Conservation (phyloP, 768 basidiomycete genomes). For the Serendipita sp. region DNA sequence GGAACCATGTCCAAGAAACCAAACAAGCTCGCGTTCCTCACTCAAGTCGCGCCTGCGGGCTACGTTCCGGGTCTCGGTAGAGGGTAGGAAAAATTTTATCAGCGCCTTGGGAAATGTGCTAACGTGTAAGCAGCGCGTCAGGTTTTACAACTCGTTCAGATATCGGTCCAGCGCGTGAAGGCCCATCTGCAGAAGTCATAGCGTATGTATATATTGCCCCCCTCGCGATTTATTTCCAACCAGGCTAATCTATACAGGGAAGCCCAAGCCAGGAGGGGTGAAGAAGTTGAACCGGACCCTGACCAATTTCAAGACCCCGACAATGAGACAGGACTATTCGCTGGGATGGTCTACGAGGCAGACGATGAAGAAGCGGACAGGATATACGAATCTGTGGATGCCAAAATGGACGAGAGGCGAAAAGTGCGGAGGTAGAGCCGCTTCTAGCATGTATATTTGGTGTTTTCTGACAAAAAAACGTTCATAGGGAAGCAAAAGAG, state of each 20-base stretch:
- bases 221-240: not conserved
- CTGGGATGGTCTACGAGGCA: conserved; percentile 87
- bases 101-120: not conserved
- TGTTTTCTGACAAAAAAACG: not conserved
- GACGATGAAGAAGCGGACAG: conserved; percentile 96
- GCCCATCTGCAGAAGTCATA: conserved; percentile 77
- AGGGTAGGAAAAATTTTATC: conserved; percentile 39
- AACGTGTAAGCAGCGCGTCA: conserved; percentile 45
- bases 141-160: conserved; percentile 97
- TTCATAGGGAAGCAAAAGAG: conserved; percentile 54
- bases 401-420: conserved; percentile 76
- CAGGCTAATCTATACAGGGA: conserved; percentile 36
- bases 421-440: conserved; percentile 54
- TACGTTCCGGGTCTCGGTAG: conserved; percentile 98
- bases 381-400: conserved; percentile 86
- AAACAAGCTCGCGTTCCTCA: conserved; percentile 74
- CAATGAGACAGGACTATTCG: conserved; percentile 90
- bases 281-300: conserved; percentile 75
- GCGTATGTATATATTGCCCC: conserved; percentile 37
- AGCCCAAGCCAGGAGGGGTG: conserved; percentile 70
- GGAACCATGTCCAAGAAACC: conserved; percentile 24
- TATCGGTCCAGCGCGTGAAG: conserved; percentile 95
- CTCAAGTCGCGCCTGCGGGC: conserved; percentile 87
- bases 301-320: conserved; percentile 95
- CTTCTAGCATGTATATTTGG: conserved; percentile 22